Evolutionary conservation across 2,329 filamentous ascomycete genomes (phyloP).

Genomic region (Aspergillus spinulosporus): DNA sequence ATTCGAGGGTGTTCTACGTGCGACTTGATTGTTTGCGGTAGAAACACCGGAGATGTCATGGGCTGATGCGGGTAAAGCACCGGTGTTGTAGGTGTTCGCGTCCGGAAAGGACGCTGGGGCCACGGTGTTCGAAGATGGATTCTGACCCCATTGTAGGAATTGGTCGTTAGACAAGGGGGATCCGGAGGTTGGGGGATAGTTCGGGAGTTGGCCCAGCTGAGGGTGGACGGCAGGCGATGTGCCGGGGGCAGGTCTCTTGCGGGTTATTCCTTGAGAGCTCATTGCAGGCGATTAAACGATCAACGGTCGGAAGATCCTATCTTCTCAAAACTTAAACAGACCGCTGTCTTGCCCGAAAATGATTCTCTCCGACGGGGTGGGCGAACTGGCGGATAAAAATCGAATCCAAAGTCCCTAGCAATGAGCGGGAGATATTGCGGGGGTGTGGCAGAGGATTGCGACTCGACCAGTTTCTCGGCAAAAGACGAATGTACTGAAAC

Average conservation of each 20-base stretch:
- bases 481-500: conserved; percentile 5
- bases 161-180: conserved; percentile 53
- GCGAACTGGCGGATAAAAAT: not conserved
- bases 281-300: conserved; percentile 27
- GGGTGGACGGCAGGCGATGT: conserved; percentile 63
- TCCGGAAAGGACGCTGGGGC: conserved; percentile 33
- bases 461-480: conserved; percentile 11
- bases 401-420: not conserved
- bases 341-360: not conserved
- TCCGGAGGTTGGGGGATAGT: conserved; percentile 46
- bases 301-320: conserved; percentile 13
- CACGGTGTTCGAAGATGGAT: conserved; percentile 35
- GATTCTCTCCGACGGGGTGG: not conserved
- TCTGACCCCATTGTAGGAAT: conserved; percentile 57
- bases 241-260: conserved; percentile 75
- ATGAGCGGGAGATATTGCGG: conserved; percentile 12
- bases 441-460: conserved; percentile 11
- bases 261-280: conserved; percentile 47
- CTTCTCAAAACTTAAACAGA: conserved; percentile 2
- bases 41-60: conserved; percentile 54
- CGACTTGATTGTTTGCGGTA: conserved; percentile 43
- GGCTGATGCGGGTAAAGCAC: conserved; percentile 46
- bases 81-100: conserved; percentile 43
- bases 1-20: conserved; percentile 41
- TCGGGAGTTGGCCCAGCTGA: conserved; percentile 53